A percentile compares a stretch with the other conserved stretches of the same genome.
phyloP scores from a whole-genome alignment of 148 eudicot genomes.

The Amaranthus cruentus region DNA sequence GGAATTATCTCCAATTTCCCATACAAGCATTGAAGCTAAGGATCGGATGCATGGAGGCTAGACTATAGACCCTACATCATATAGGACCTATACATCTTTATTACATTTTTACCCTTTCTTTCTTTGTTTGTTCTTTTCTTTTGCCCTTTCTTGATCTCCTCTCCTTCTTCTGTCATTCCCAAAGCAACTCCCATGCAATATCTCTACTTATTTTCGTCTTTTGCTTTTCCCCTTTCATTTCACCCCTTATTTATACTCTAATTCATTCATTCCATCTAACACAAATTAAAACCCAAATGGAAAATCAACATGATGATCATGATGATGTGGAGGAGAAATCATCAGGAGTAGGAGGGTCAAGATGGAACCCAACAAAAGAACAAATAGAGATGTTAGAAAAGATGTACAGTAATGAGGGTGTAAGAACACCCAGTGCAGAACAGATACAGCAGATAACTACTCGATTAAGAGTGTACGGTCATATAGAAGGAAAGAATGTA shows the following conservation, averaged over 20 bases:
- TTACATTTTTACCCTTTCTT: constrained; percentile 21
- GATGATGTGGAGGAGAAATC: constrained; percentile 6
- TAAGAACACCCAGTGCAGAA: constrained; percentile 69
- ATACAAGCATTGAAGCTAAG: too few species aligned
- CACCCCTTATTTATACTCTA: too few species aligned
- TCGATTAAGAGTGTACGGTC: constrained; percentile 48
- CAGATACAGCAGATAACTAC: constrained; percentile 72
- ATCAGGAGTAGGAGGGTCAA: constrained; percentile 33
- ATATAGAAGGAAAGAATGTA: constrained; percentile 86
- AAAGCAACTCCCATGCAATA: constrained; percentile 17
- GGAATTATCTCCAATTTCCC: too few species aligned
- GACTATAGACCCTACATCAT: constrained; percentile 23
- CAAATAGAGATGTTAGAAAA: constrained; percentile 63
- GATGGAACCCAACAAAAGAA: constrained; percentile 87
- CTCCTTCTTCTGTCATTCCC: constrained; percentile 37
- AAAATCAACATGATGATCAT: not conserved
- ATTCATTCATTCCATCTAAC: too few species aligned
- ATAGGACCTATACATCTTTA: constrained; percentile 22
- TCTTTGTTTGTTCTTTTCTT: not conserved
- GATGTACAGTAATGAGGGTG: constrained; percentile 50
- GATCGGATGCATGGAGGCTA: not conserved
- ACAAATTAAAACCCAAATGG: too few species aligned
- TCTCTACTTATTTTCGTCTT: constrained; percentile 34
- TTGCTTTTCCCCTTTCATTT: constrained; percentile 10
- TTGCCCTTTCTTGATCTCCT: not conserved